Evolutionary conservation across 129 eudicot genomes (phyloP).

Genomic region (Apium graveolens): DNA sequence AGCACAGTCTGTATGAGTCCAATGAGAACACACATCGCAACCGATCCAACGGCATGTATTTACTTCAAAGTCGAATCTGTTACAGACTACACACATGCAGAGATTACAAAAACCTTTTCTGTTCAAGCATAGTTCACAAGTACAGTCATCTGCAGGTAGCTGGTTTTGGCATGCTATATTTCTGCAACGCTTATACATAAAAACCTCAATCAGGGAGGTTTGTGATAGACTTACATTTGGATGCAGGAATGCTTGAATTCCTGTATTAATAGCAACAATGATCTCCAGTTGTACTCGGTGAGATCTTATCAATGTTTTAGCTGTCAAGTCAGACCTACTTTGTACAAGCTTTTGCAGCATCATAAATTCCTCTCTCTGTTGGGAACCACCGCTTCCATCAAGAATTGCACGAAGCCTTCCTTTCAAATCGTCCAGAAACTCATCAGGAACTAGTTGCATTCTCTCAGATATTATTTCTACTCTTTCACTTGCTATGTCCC

Average conservation of each 20-base stretch:
- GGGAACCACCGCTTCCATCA: slow-evolving; percentile 34
- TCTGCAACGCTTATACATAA: slow-evolving; percentile 34
- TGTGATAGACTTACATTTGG: slow-evolving; percentile 34
- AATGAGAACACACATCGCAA: slow-evolving; percentile 36
- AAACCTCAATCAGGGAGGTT: slow-evolving; percentile 36
- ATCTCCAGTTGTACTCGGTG: slow-evolving; percentile 33
- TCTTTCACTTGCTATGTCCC: slow-evolving; percentile 25
- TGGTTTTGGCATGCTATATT: slow-evolving; percentile 31
- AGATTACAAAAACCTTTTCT: slow-evolving; percentile 39
- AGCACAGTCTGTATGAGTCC: slow-evolving; percentile 45
- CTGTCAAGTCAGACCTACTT: slow-evolving; percentile 28
- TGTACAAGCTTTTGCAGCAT: slow-evolving; percentile 32
- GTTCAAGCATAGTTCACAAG: slow-evolving; percentile 24
- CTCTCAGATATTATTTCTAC: slow-evolving; percentile 26
- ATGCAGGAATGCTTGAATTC: slow-evolving; percentile 36
- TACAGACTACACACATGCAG: slow-evolving; percentile 39
- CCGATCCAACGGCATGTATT: slow-evolving; percentile 41
- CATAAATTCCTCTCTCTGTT: slow-evolving; percentile 28
- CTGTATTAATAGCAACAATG: slow-evolving; percentile 34
- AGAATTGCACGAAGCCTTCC: slow-evolving; percentile 22
- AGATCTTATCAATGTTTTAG: slow-evolving; percentile 21
- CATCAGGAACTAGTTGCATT: slow-evolving; percentile 34
- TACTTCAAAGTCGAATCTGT: slow-evolving; percentile 35
- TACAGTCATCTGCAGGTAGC: slow-evolving; percentile 39
- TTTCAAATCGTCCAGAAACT: slow-evolving; percentile 27